Evolutionary conservation across 2,329 filamentous ascomycete species (phyloP).

Genomic region (Pyricularia sp.): DNA sequence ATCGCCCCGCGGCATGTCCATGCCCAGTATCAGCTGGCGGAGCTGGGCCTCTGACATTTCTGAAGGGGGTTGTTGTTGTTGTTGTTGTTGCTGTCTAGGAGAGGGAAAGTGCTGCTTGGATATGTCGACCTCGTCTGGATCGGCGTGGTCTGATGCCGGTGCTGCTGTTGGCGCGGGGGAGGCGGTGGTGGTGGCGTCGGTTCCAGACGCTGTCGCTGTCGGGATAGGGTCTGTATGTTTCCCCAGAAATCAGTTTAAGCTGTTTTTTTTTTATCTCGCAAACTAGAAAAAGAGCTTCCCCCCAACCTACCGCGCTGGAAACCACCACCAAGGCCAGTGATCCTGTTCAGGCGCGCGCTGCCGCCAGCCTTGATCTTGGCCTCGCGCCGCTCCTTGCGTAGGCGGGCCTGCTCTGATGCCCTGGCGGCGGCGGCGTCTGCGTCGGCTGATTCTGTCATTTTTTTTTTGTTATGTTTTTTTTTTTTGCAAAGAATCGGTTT

Average conservation of each 20-base stretch:
- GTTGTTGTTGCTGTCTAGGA: constrained; percentile 17
- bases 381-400: constrained; percentile 67
- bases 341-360: constrained; percentile 57
- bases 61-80: constrained; percentile 6
- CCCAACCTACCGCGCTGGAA: constrained; percentile 27
- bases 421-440: constrained; percentile 37
- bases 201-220: background rate
- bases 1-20: constrained; percentile 24
- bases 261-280: background rate
- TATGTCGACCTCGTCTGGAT: constrained; percentile 68
- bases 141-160: constrained; percentile 29
- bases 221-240: background rate
- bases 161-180: background rate
- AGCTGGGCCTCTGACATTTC: constrained; percentile 43
- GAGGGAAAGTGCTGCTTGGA: constrained; percentile 48
- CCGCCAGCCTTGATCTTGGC: constrained; percentile 66
- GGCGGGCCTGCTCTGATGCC: constrained; percentile 52
- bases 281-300: too few relatives aligned
- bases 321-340: constrained; percentile 56
- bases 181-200: background rate
- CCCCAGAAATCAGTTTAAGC: background rate
- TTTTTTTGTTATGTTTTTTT: background rate
- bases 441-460: constrained; percentile 5
- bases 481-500: too few relatives aligned
- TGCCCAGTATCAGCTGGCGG: constrained; percentile 50